These are phyloP conservation scores for Pilasporangium apinafurcum DNA, from an alignment of 352 stramenopile genomes.

Conservation along the genomic window DNA sequence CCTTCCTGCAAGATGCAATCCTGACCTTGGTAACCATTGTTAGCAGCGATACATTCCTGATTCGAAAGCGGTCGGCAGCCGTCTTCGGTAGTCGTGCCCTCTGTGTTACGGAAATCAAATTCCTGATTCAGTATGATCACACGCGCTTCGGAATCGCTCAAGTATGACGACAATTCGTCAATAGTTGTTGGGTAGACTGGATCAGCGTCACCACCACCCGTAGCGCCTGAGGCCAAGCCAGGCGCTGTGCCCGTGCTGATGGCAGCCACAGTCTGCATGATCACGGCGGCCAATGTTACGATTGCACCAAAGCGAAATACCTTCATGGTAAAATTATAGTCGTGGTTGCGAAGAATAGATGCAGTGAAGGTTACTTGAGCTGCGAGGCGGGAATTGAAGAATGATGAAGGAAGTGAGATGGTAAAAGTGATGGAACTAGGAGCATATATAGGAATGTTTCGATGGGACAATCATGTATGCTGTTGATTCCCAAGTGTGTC, in stretches of 20 bases:
- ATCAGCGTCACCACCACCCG: slow-evolving; percentile 20
- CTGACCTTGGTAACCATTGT: slow-evolving; percentile 44
- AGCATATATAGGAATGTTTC: too few species aligned
- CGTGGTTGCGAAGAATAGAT: too few species aligned
- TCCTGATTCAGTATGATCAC: slow-evolving; percentile 48
- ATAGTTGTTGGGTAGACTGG: slow-evolving; percentile 29
- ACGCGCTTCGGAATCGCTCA: slow-evolving; percentile 24
- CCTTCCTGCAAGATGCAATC: slow-evolving; percentile 46
- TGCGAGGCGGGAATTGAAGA: too few species aligned
- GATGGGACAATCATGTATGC: too few species aligned
- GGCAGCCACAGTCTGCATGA: slow-evolving; percentile 1
- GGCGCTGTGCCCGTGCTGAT: slow-evolving; percentile 5
- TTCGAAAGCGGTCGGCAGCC: slow-evolving; percentile 36
- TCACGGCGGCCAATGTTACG: not conserved
- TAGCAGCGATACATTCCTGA: slow-evolving; percentile 34
- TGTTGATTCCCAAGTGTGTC: too few species aligned
- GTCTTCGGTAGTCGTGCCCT: slow-evolving; percentile 37
- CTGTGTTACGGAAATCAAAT: slow-evolving; percentile 44
- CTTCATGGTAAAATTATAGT: too few species aligned
- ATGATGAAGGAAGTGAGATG: too few species aligned
- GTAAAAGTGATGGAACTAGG: too few species aligned
- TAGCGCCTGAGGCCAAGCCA: slow-evolving; percentile 21
- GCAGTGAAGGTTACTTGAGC: too few species aligned
- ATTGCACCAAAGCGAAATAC: not conserved
- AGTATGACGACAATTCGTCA: slow-evolving; percentile 31